Conservation (phyloP, 225 moss, liverwort and hornwort genomes). For the Polytrichum formosum region DNA sequence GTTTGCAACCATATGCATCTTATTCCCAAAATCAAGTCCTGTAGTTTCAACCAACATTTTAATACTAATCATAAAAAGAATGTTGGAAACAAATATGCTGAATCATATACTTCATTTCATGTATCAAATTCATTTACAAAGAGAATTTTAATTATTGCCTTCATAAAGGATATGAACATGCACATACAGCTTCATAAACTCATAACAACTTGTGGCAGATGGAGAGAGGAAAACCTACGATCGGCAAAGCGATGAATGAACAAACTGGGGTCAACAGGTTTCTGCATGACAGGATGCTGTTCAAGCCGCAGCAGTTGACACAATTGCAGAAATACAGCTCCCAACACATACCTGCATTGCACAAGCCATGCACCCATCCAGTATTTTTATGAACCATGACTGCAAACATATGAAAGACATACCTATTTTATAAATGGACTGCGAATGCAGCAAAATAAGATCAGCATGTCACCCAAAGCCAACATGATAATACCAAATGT, state of each 20-base stretch:
- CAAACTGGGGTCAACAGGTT: constrained; percentile 97
- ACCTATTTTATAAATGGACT: not conserved
- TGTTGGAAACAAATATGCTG: too few relatives aligned
- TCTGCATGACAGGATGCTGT: constrained; percentile 97
- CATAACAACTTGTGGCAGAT: too few relatives aligned
- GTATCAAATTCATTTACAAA: too few relatives aligned
- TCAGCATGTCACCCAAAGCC: too few relatives aligned
- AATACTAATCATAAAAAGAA: too few relatives aligned
- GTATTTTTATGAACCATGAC: constrained; percentile 1
- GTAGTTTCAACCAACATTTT: not conserved
- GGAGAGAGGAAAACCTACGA: constrained; percentile 44
- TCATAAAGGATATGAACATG: too few relatives aligned
- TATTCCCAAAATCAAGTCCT: constrained; percentile 95
- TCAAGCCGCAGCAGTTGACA: constrained; percentile 88
- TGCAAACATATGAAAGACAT: not conserved
- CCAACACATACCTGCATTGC: constrained; percentile 80
- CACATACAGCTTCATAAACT: too few relatives aligned
- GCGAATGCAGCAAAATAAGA: not conserved
- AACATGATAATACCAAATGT: too few relatives aligned
- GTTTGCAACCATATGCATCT: constrained; percentile 81
- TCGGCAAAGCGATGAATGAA: constrained; percentile 99
- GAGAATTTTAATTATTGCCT: too few relatives aligned
- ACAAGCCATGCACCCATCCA: not conserved
- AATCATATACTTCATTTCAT: too few relatives aligned
- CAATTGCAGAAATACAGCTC: constrained; percentile 95